phyloP scores from a whole-genome alignment of 148 eudicot species.

The Simmondsia chinensis region DNA sequence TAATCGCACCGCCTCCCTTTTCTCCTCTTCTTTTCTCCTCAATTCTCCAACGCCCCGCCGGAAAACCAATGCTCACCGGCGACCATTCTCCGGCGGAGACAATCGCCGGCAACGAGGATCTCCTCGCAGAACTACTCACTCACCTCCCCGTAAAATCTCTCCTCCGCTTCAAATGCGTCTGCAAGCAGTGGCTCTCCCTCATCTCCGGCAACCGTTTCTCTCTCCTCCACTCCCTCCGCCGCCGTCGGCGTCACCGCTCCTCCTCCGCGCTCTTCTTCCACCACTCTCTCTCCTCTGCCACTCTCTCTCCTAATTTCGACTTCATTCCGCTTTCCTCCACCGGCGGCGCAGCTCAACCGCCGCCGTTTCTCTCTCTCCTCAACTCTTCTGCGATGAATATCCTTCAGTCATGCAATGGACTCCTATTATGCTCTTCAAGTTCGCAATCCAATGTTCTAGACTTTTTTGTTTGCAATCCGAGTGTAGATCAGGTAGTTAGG shows the following conservation, averaged over 20 bases:
- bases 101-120: slow-evolving; percentile 26
- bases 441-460: not conserved
- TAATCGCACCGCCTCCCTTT: too few relatives aligned
- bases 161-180: slow-evolving; percentile 30
- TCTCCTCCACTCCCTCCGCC: slow-evolving; percentile 14
- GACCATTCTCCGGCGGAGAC: slow-evolving; percentile 10
- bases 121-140: slow-evolving; percentile 26
- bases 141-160: slow-evolving; percentile 23
- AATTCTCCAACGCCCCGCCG: too few relatives aligned
- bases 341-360: not conserved
- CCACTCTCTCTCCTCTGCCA: slow-evolving; percentile 13
- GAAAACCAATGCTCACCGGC: too few relatives aligned
- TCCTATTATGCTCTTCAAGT: slow-evolving; percentile 23
- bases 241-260: slow-evolving; percentile 12
- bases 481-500: slow-evolving; percentile 7
- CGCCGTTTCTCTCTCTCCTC: slow-evolving; percentile 19
- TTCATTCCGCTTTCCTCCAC: slow-evolving; percentile 8
- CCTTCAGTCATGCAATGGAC: slow-evolving; percentile 33
- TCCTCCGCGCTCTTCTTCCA: slow-evolving; percentile 28
- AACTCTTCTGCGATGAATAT: slow-evolving; percentile 15
- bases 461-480: slow-evolving; percentile 28
- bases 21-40: too few relatives aligned
- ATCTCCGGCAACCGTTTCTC: slow-evolving; percentile 23
- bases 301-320: slow-evolving; percentile 7
- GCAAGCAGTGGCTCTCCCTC: slow-evolving; percentile 19